phyloP scores from a whole-genome alignment of 1,284 basidiomycete species.

The Coniferiporia weirii region DNA sequence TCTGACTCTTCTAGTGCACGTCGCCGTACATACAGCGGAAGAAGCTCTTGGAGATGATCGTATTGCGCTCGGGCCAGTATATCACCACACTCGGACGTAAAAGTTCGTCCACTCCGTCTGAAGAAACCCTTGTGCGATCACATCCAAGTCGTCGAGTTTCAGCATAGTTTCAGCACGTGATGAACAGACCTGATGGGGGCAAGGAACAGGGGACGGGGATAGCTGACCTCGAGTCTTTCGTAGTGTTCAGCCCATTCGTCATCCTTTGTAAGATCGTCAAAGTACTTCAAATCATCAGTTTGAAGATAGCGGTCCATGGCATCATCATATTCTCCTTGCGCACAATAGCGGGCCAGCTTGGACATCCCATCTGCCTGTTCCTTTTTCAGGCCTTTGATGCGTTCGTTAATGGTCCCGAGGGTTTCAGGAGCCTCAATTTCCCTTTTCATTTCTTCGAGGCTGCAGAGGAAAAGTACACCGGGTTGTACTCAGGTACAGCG shows the following conservation, averaged over 20 bases:
- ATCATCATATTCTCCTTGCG: slow-evolving; percentile 37
- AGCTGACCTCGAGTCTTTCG: slow-evolving; percentile 15
- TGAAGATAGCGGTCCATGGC: slow-evolving; percentile 29
- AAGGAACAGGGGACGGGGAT: background rate
- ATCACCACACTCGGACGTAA: slow-evolving; percentile 12
- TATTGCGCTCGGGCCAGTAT: slow-evolving; percentile 33
- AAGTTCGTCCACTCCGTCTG: slow-evolving; percentile 9
- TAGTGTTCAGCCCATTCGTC: slow-evolving; percentile 16
- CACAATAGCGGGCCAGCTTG: slow-evolving; percentile 37
- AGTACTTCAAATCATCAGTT: slow-evolving; percentile 29
- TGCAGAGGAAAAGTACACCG: background rate
- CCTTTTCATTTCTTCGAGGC: slow-evolving; percentile 21
- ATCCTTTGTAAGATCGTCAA: slow-evolving; percentile 22
- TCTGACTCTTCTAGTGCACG: slow-evolving; percentile 29
- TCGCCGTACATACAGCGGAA: slow-evolving; percentile 29
- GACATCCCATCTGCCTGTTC: slow-evolving; percentile 40
- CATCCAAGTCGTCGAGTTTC: background rate
- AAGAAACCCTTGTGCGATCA: slow-evolving; percentile 16
- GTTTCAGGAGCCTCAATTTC: slow-evolving; percentile 25
- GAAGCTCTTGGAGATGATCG: slow-evolving; percentile 35
- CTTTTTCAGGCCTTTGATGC: slow-evolving; percentile 33
- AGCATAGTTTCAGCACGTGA: background rate
- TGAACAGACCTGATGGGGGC: background rate
- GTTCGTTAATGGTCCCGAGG: slow-evolving; percentile 27
- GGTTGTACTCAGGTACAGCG: background rate